These are phyloP conservation scores for Willaertia magna DNA, from an alignment of 208 protist genomes.

Conservation along the genomic window DNA sequence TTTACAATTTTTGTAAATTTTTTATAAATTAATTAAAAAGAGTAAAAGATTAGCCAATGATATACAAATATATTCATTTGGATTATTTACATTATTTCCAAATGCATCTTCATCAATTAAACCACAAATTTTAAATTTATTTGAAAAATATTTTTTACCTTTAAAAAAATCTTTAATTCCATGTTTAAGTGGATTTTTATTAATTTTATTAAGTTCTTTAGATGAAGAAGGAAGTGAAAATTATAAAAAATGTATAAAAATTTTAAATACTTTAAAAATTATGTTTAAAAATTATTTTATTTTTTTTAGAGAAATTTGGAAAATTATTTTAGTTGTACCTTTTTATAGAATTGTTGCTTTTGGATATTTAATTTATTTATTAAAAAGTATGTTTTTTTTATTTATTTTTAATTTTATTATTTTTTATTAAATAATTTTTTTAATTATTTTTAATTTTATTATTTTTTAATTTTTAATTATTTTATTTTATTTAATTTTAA, in stretches of 20 bases:
- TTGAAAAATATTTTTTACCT: conserved; percentile 29
- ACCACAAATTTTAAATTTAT: conserved; percentile 24
- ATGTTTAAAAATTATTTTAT: neutral
- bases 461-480: too few relatives aligned
- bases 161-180: conserved; percentile 19
- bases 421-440: too few relatives aligned
- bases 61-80: conserved; percentile 34
- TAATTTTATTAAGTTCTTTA: conserved; percentile 30
- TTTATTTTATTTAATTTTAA: too few relatives aligned
- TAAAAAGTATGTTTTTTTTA: neutral
- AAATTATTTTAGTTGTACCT: neutral
- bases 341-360: neutral
- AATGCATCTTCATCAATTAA: conserved; percentile 34
- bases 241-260: conserved; percentile 19
- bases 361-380: neutral
- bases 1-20: conserved; percentile 10
- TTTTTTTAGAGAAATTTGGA: neutral
- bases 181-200: conserved; percentile 30
- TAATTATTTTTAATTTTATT: too few relatives aligned
- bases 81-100: conserved; percentile 39
- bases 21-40: neutral
- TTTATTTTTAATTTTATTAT: neutral
- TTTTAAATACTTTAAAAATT: too few relatives aligned
- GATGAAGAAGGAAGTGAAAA: conserved; percentile 34
- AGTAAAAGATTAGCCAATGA: conserved; percentile 29